Evolutionary conservation across 192 early-diverging fungal species (phyloP).

Genomic region (Coemansia aciculifera): DNA sequence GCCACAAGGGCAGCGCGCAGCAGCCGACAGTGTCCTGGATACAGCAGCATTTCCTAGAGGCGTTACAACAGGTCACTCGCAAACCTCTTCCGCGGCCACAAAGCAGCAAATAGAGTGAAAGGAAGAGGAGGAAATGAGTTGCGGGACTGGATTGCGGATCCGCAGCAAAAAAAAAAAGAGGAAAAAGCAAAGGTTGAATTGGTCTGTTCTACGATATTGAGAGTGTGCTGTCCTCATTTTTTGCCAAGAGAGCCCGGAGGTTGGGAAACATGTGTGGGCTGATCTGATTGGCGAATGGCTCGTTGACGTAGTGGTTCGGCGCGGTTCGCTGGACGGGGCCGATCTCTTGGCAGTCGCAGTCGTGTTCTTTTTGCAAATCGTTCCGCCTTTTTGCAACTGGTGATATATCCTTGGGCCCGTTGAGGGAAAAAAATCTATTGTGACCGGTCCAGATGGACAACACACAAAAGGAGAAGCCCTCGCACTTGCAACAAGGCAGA

Average conservation of each 20-base stretch:
- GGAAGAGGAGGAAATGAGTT: too few species aligned
- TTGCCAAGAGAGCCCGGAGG: neutral
- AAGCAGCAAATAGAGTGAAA: neutral
- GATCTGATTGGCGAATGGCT: neutral
- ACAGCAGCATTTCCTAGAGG: slow-evolving; percentile 1
- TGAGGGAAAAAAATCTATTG: neutral
- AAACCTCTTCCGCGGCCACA: neutral
- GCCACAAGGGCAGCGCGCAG: slow-evolving; percentile 12
- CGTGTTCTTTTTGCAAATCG: neutral
- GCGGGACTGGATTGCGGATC: neutral
- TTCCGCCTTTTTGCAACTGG: neutral
- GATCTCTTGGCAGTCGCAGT: slow-evolving; percentile 8
- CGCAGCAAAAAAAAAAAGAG: neutral
- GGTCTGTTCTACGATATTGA: too few species aligned
- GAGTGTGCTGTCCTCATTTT: neutral
- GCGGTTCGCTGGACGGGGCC: neutral
- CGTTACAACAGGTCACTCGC: neutral
- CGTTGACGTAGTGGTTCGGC: neutral
- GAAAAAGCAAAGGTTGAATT: neutral
- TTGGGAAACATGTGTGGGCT: neutral
- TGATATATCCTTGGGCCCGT: neutral
- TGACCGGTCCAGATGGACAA: neutral
- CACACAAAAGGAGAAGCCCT: neutral
- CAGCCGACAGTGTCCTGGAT: slow-evolving; percentile 15
- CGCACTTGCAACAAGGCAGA: neutral